A percentile compares a stretch with the other conserved stretches of the same genome.
phyloP scores from a whole-genome alignment of 805 yeast species.

The Candida pseudoglaebosa region DNA sequence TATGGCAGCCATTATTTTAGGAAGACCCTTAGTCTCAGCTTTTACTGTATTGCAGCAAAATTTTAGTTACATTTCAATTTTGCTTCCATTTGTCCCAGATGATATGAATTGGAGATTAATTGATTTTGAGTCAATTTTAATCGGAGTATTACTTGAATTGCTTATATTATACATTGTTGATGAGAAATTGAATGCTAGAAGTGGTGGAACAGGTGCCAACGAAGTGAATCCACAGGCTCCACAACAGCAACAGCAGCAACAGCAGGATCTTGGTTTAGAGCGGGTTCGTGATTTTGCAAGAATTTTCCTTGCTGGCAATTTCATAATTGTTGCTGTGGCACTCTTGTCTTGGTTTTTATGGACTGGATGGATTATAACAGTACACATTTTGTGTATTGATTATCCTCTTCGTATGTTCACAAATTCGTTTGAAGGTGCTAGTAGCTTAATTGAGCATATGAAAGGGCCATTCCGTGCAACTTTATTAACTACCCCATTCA shows the following conservation, averaged over 20 bases:
- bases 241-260: background rate
- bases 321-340: background rate
- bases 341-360: slow-evolving; percentile 10
- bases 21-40: slow-evolving; percentile 20
- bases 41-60: background rate
- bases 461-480: background rate
- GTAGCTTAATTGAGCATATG: background rate
- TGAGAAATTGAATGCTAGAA: slow-evolving; percentile 3
- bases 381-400: slow-evolving; percentile 20
- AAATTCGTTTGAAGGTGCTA: background rate
- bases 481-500: background rate
- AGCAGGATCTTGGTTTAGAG: slow-evolving; percentile 2
- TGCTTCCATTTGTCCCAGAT: background rate
- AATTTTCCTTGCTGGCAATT: slow-evolving; percentile 2
- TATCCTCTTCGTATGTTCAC: slow-evolving; percentile 14
- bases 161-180: slow-evolving; percentile 10
- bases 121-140: slow-evolving; percentile 16
- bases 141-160: slow-evolving; percentile 17
- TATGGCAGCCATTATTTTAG: slow-evolving; percentile 23
- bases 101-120: slow-evolving; percentile 17
- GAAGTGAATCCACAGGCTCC: slow-evolving; percentile 10
- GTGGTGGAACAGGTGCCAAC: slow-evolving; percentile 9
- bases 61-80: background rate
- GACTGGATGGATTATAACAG: slow-evolving; percentile 16
- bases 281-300: slow-evolving; percentile 2